Evolutionary conservation across 768 basidiomycete species (phyloP), one percentile per base, ranked within the genome.

Genomic region (Suillus alpinus): DNA sequence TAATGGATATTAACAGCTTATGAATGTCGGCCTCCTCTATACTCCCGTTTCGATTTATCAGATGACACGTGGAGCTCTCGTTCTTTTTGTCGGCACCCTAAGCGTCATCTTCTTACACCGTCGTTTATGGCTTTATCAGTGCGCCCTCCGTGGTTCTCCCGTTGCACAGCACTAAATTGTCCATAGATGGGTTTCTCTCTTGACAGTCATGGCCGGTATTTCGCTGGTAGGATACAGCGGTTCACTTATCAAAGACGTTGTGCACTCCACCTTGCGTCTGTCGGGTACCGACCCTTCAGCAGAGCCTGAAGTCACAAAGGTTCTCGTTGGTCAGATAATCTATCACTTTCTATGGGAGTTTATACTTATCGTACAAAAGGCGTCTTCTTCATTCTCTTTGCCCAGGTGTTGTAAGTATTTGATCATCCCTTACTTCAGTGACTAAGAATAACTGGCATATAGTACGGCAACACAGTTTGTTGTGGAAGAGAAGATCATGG

Each of bases 41-140:
- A 95, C 95, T 1, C 96, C 96, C 32, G 97, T 99, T 58, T 95
- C 92, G 46, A 94, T 98, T 67, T 98, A 93, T 79, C 96, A 97
- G 75, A 96, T 97, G 95, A 93, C 88, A 62, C 87, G 91, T 61
- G 95, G 95, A 56, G 90, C 94, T 46, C 86, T 97, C 60, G 94
- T 97, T 52, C 83, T 96, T 58, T 98, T 95, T 75, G 96, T 98
- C 62, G 96, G 94, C 50, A 70, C 92, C 59, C 84, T 98, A 66
- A 92, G 89, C 56, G 95, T 98, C 68, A 72, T 95, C 59, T 98
- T 98, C 81, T 86, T 99, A 61, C 84, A 82, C 55, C 87, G 95
- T 65, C 84, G 82, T 63, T 85, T 96, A 49, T 92, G 87, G 85
- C 79, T 92, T 58, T 95, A 95, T 73, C 95, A 97, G 89, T 93